Evolutionary conservation across 768 basidiomycete species (phyloP), one percentile per base, ranked within the genome.

Genomic region (Fomitopsis pulvina): DNA sequence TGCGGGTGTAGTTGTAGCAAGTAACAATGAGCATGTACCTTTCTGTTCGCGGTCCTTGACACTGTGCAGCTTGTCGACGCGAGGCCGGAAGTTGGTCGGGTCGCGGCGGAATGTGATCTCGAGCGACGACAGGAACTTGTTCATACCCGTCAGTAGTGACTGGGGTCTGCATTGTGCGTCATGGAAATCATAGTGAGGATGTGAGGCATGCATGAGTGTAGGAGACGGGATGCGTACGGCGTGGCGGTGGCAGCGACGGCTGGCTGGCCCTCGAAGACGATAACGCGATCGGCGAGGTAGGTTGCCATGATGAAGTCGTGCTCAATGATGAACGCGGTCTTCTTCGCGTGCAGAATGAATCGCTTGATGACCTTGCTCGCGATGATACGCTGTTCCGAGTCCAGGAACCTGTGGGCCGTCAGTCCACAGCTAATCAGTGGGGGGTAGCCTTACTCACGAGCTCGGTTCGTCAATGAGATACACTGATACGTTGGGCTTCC

Each of bases 271-370:
- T 88, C 85, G 59, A 92, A 94, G 11, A 94, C 92, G 52, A 95
- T 92, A 60, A 96, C 92, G 41, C 95, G 87, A 65, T 99, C 96
- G 37, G 96, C 95, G 49, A 99, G 87, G 68, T 99, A 98, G 2
- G 95, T 97, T 3, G 95, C 94, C 95, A 97, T 97, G 73, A 98
- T 96, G 69, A 99, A 97, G 74, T 98, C 95, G 82, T 99, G 96
- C 78, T 99, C 96, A 63, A 99, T 97, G 60, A 99, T 80, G 66
- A 99, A 97, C 0, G 96, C 96, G 1, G 94, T 98, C 72, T 94
- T 93, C 76, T 96, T 96, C 12, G 92, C 81, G 63, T 96, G 89
- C 26, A 98, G 82, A 62, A 99, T 91, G 70, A 95, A 97, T 80
- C 95, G 84, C 69, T 99, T 98, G 74, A 99, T 98, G 60, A 98